Conservation (phyloP, 2,329 filamentous ascomycete genomes). For the Cryphonectria radicalis region DNA sequence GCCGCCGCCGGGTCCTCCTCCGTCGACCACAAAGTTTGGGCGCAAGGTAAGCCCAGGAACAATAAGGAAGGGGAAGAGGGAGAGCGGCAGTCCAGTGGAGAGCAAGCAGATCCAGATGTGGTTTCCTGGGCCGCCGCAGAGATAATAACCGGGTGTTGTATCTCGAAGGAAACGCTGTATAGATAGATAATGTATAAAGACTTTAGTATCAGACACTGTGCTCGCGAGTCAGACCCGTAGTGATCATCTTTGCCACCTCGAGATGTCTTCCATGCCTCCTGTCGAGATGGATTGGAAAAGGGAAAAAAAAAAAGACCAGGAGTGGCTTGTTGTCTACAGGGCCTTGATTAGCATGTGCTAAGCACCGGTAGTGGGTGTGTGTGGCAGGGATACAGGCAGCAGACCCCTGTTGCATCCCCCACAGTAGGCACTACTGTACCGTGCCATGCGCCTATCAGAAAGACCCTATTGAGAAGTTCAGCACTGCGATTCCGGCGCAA, state of each 20-base stretch:
- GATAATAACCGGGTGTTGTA: not conserved
- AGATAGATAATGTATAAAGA: conserved; percentile 6
- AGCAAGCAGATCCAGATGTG: conserved; percentile 42
- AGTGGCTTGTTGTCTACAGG: not conserved
- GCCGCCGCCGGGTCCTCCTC: conserved; percentile 28
- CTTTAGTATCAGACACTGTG: conserved; percentile 1
- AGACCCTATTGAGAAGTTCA: conserved; percentile 5
- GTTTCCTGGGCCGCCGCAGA: conserved; percentile 45
- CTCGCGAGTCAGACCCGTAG: not conserved
- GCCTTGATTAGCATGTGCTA: not conserved
- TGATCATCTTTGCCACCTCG: not conserved
- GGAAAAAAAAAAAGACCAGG: not conserved
- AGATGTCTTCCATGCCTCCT: not conserved
- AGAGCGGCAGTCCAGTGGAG: conserved; percentile 42
- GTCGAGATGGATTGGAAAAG: not conserved
- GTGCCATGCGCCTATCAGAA: conserved; percentile 4
- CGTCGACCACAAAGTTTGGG: conserved; percentile 9
- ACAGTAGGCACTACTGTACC: not conserved
- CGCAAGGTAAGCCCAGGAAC: conserved; percentile 16
- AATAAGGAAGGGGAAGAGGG: conserved; percentile 26
- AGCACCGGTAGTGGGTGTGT: not conserved
- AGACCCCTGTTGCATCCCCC: not conserved
- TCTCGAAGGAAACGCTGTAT: not conserved
- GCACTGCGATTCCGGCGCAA: conserved; percentile 12
- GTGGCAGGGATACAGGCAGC: too few relatives aligned